Evolutionary conservation across 2,329 filamentous ascomycete species (phyloP).

Genomic region (Trichoderma hamatum): DNA sequence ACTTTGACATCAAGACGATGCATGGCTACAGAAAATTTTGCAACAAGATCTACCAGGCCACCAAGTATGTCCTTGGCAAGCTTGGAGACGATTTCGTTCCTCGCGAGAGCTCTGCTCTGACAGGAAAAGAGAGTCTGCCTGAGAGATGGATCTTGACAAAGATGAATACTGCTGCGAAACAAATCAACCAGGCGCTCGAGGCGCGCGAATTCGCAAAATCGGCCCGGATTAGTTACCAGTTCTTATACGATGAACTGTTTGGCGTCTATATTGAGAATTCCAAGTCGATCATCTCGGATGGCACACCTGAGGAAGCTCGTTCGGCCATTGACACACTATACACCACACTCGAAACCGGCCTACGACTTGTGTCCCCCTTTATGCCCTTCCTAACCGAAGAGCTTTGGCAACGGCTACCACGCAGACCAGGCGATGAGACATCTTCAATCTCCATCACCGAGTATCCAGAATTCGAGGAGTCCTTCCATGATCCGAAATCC

Average conservation of each 20-base stretch:
- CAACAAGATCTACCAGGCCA: slow-evolving; percentile 87
- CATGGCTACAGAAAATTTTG: slow-evolving; percentile 86
- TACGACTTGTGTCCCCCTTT: slow-evolving; percentile 71
- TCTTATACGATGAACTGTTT: slow-evolving; percentile 53
- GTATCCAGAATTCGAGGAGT: slow-evolving; percentile 63
- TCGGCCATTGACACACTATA: slow-evolving; percentile 75
- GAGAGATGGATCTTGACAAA: slow-evolving; percentile 62
- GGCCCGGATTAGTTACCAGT: slow-evolving; percentile 68
- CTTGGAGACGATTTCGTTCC: slow-evolving; percentile 64
- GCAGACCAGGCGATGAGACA: slow-evolving; percentile 64
- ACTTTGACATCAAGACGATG: slow-evolving; percentile 83
- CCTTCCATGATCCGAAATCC: slow-evolving; percentile 62
- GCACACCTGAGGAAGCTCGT: slow-evolving; percentile 64
- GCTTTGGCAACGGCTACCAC: slow-evolving; percentile 74
- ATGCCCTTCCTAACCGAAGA: slow-evolving; percentile 75
- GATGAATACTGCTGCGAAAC: slow-evolving; percentile 65
- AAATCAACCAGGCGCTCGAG: slow-evolving; percentile 64
- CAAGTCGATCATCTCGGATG: slow-evolving; percentile 72
- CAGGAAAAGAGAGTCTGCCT: slow-evolving; percentile 37
- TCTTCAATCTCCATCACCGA: slow-evolving; percentile 66
- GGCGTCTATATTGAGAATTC: slow-evolving; percentile 69
- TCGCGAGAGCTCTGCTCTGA: slow-evolving; percentile 37
- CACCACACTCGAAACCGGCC: slow-evolving; percentile 69
- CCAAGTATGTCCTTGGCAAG: slow-evolving; percentile 81
- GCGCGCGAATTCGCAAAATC: slow-evolving; percentile 68